Base-by-base conservation (phyloP, 352 stramenopile genomes). In the Phytopythium montanum region DNA sequence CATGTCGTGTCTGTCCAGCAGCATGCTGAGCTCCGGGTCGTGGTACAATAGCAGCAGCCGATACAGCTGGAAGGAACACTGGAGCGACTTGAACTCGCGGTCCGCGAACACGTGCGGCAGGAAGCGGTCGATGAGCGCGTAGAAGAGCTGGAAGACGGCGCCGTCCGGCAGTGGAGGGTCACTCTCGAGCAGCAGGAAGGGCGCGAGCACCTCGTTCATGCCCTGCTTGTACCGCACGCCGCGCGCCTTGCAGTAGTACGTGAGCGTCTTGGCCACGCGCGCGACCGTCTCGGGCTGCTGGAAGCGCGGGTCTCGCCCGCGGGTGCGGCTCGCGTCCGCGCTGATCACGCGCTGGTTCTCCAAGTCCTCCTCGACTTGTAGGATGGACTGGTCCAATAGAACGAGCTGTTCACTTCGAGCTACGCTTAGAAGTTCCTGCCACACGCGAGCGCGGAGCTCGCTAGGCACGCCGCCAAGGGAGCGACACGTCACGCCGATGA, bases 121-220 rank as follows among this genome's bases (percentile, higher is more conserved):
- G 58, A 96, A 97, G 56, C 73, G 76, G 62, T 94, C 84, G 55
- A 97, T 96, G 21, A 97, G 79, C 16, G 88, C 88, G 64, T 95
- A 94, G 55, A 96, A 96, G 49, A 85, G 85, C 69, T 96, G 84
- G 64, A 90, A 96, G 13, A 97, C 73, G 42, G 86, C 75, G 1
- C 81, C 69, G 14, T 93, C 84, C 0, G 85, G 62, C 62, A 92
- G 56, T 19, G 69, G 62, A 14, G 65, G 62, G 18, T 54, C 58
- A n/a, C 69, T 60, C 31, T 79, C 66, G 31, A 97, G 76, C 52
- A 97, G 72, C 26, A 98, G 58, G 59, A 98, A 97, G 1, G 92
- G 92, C 18, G 92, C 92, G 5, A 98, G 70, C 48, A 97, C 88
- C 66, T 98, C 92, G 68, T 98, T 97, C 90, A 98, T 95, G 18